phyloP scores from a whole-genome alignment of 2,329 filamentous ascomycete genomes.

The Aspergillus sojae region DNA sequence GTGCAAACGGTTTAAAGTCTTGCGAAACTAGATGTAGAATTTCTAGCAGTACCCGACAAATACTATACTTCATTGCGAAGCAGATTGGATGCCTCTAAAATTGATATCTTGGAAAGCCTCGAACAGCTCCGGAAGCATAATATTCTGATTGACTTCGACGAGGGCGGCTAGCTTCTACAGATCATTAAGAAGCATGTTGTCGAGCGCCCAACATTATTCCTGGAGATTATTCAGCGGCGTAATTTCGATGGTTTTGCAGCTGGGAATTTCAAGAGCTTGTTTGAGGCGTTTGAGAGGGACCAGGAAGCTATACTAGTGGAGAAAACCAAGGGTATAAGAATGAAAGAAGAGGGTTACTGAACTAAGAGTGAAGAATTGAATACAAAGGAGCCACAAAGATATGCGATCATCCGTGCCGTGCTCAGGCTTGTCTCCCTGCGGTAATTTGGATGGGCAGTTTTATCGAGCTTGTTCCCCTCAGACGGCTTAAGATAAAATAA shows the following conservation, averaged over 20 bases:
- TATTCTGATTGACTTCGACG: constrained; percentile 90
- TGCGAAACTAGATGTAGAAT: constrained; percentile 78
- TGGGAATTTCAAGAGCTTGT: constrained; percentile 89
- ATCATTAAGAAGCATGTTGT: constrained; percentile 81
- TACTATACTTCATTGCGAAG: constrained; percentile 65
- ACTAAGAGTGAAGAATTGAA: too few species aligned
- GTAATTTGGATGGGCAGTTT: too few species aligned
- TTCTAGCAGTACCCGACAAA: constrained; percentile 78
- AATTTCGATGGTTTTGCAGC: constrained; percentile 88
- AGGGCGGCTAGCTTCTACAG: constrained; percentile 76
- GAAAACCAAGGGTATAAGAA: too few species aligned
- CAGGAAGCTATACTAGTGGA: background rate
- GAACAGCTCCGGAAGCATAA: constrained; percentile 72
- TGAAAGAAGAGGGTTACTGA: too few species aligned
- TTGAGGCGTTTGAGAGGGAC: constrained; percentile 73
- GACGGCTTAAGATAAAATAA: background rate
- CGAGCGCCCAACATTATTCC: constrained; percentile 90
- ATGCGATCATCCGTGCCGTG: too few species aligned
- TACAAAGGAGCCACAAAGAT: too few species aligned
- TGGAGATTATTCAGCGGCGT: constrained; percentile 90
- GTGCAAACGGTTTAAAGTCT: constrained; percentile 71
- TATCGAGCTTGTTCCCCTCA: too few species aligned
- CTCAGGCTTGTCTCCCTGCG: too few species aligned
- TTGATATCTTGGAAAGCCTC: constrained; percentile 59
- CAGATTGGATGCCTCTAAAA: too few species aligned